phyloP scores from a whole-genome alignment of 2,329 filamentous ascomycete species.

The Didymella glomerata region DNA sequence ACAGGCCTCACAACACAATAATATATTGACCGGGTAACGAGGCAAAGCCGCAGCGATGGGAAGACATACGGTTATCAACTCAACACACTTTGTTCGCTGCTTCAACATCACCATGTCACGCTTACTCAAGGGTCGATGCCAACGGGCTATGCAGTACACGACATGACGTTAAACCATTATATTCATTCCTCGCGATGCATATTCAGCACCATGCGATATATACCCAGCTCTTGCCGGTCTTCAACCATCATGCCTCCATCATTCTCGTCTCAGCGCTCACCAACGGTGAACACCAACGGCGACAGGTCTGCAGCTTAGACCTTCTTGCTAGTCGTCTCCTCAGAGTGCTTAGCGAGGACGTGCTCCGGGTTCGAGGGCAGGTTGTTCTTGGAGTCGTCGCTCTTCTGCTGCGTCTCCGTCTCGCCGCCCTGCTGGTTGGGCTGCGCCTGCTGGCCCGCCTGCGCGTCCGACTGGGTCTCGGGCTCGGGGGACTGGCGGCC shows the following conservation, averaged over 20 bases:
- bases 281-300: too few species aligned
- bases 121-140: too few species aligned
- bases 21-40: too few species aligned
- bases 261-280: too few species aligned
- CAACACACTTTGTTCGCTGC: too few species aligned
- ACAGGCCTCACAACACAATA: too few species aligned
- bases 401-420: slow-evolving; percentile 53
- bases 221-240: slow-evolving; percentile 6
- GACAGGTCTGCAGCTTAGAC: background rate
- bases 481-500: slow-evolving; percentile 82
- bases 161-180: slow-evolving; percentile 7
- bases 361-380: slow-evolving; percentile 71
- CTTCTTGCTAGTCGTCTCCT: slow-evolving; percentile 68
- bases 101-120: too few species aligned
- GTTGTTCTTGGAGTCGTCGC: slow-evolving; percentile 53
- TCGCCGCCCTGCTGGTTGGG: slow-evolving; percentile 61
- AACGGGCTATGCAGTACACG: background rate
- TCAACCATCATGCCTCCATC: background rate
- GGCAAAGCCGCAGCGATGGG: too few species aligned
- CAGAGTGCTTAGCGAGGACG: slow-evolving; percentile 66
- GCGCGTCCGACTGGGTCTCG: slow-evolving; percentile 70
- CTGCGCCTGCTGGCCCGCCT: slow-evolving; percentile 68
- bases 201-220: slow-evolving; percentile 1
- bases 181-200: background rate
- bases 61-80: too few species aligned